Percentiles rank a stretch among this genome's conserved stretches.
These are phyloP conservation scores for Penicillium cosmopolitanum DNA, from an alignment of 495 filamentous ascomycete species.

Conservation along the genomic window DNA sequence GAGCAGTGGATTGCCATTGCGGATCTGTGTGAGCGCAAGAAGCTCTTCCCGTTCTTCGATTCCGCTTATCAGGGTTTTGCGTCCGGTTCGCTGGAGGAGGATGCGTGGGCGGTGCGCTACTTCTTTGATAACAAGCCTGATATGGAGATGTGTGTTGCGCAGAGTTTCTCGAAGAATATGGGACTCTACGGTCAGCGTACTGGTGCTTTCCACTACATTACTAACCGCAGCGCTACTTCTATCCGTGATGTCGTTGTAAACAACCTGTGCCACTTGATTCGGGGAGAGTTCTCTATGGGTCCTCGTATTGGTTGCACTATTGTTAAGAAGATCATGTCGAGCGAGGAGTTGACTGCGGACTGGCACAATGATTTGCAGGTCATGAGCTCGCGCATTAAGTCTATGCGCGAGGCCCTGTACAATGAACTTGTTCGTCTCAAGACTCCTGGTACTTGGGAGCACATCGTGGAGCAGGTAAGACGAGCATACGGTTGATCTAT, in stretches of 20 bases:
- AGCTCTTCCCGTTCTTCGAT: slow-evolving; percentile 60
- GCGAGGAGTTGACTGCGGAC: slow-evolving; percentile 41
- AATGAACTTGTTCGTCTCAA: slow-evolving; percentile 44
- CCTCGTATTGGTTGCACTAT: slow-evolving; percentile 53
- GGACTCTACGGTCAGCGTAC: slow-evolving; percentile 58
- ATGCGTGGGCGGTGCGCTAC: slow-evolving; percentile 58
- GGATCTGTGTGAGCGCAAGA: slow-evolving; percentile 52
- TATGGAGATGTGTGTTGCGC: slow-evolving; percentile 54
- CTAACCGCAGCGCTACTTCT: slow-evolving; percentile 32
- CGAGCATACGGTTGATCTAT: background rate
- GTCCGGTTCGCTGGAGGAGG: slow-evolving; percentile 54
- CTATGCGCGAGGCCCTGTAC: slow-evolving; percentile 51
- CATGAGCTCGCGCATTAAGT: slow-evolving; percentile 56
- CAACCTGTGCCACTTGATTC: slow-evolving; percentile 50
- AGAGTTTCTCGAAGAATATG: slow-evolving; percentile 61
- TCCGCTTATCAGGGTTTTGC: slow-evolving; percentile 62
- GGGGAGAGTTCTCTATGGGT: slow-evolving; percentile 54
- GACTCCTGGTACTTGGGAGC: slow-evolving; percentile 55
- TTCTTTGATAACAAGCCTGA: slow-evolving; percentile 54
- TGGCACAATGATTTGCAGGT: slow-evolving; percentile 53
- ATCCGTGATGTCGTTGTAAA: slow-evolving; percentile 44
- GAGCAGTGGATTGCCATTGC: slow-evolving; percentile 60
- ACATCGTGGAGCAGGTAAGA: slow-evolving; percentile 51
- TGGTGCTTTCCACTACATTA: slow-evolving; percentile 53
- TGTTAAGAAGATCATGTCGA: slow-evolving; percentile 51